Evolutionary conservation across 2,329 filamentous ascomycete genomes (phyloP), one percentile per base, ranked within the genome.

Genomic region (Zopfia rhizophila): DNA sequence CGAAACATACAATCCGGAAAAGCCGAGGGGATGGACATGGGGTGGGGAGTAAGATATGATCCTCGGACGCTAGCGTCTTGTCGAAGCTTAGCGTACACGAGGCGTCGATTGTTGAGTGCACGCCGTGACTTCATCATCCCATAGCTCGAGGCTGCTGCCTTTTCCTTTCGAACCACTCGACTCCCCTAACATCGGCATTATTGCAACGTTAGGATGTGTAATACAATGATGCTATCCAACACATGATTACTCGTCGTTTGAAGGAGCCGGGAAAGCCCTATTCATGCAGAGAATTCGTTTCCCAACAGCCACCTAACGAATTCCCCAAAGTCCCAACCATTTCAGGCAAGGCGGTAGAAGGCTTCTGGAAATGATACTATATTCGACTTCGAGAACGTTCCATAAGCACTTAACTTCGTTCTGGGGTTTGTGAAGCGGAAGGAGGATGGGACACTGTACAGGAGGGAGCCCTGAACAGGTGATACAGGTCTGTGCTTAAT

Each of bases 61-160:
- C 41, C 43, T 53, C 54, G 58, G 53, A 16, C 45, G 40, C 43
- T 54, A 57, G 38, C 17, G 27, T 37, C 43, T 53, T 54, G 56
- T 46, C 33, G 36, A 39, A 44, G 46, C 37, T 43, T 55, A 56
- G 55, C 52, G 51, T 45, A 39, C 31, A 45, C 41, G 39, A 41
- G 38, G 45, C 40, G 48, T 47, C 54, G 37, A 49, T 25, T 51
- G 51, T 44, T 40, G 38, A 44, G 31, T 17, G 25, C 16, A 12
- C 13, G 17, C 11, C 16, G 22, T 47, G 37, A 51, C 30, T 33
- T 46, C 42, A 46, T 44, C 7, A 12, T n/a, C n/a, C n/a, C n/a
- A n/a, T n/a, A n/a, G n/a, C n/a, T n/a, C n/a, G n/a, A n/a, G n/a
- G n/a, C n/a, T n/a, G n/a, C n/a, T n/a, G n/a, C n/a, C n/a, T n/a